Conservation (phyloP, 2,329 filamentous ascomycete species). For the Colletotrichum phormii region DNA sequence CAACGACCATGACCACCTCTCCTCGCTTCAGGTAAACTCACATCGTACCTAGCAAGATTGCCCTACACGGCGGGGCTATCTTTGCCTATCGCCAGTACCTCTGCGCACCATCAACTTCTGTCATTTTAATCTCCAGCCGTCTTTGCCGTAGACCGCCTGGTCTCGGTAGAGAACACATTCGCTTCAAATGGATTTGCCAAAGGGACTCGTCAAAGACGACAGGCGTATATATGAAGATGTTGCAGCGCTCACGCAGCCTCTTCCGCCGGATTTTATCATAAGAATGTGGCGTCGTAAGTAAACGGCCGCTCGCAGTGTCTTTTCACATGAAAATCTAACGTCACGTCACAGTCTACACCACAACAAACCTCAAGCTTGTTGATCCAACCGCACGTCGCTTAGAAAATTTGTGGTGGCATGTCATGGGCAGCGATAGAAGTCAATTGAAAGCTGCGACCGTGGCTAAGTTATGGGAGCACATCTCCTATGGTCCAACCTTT, state of each 20-base stretch:
- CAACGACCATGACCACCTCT: slow-evolving; percentile 32
- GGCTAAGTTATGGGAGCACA: slow-evolving; percentile 67
- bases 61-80: slow-evolving; percentile 33
- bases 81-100: slow-evolving; percentile 17
- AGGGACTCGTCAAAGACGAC: slow-evolving; percentile 38
- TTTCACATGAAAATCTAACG: slow-evolving; percentile 11
- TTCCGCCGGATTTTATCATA: slow-evolving; percentile 35
- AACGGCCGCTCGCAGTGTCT: neutral
- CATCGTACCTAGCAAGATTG: slow-evolving; percentile 31
- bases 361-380: slow-evolving; percentile 66
- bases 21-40: slow-evolving; percentile 31
- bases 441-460: slow-evolving; percentile 64
- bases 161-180: slow-evolving; percentile 27
- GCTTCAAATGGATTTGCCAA: slow-evolving; percentile 38
- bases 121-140: slow-evolving; percentile 14
- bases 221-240: slow-evolving; percentile 37
- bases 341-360: slow-evolving; percentile 65
- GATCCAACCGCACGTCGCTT: slow-evolving; percentile 73
- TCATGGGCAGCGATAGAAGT: slow-evolving; percentile 69
- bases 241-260: slow-evolving; percentile 33
- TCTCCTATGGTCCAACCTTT: slow-evolving; percentile 68
- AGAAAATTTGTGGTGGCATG: slow-evolving; percentile 76
- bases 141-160: slow-evolving; percentile 31
- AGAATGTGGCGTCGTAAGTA: slow-evolving; percentile 37
- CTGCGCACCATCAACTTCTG: slow-evolving; percentile 8